These are phyloP conservation scores for Neoascochyta sp. DNA, from an alignment of 2,329 filamentous ascomycete genomes.

Conservation along the genomic window DNA sequence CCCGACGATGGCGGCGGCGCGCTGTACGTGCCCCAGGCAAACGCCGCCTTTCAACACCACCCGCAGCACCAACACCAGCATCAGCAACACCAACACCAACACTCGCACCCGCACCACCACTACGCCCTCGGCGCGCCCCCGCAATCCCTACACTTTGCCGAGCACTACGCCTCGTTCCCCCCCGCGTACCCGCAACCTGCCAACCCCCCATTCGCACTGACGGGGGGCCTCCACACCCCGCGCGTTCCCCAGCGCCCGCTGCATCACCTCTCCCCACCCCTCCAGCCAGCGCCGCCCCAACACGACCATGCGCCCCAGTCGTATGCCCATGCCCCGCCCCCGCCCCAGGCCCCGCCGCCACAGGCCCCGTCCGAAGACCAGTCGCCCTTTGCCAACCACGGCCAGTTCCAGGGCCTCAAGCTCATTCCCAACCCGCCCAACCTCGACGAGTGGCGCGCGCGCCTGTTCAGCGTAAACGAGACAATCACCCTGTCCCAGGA, in stretches of 20 bases:
- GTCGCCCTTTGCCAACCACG: conserved; percentile 46
- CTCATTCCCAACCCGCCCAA: conserved; percentile 64
- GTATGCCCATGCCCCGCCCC: conserved; percentile 3
- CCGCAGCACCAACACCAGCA: conserved; percentile 21
- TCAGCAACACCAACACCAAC: conserved; percentile 4
- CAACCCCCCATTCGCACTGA: conserved; percentile 23
- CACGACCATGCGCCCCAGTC: too few species aligned
- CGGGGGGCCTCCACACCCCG: conserved; percentile 16
- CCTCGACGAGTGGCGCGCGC: conserved; percentile 65
- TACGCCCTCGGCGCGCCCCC: conserved; percentile 17
- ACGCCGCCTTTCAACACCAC: too few species aligned
- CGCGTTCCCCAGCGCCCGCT: conserved; percentile 10
- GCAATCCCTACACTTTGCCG: conserved; percentile 34
- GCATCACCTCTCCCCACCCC: conserved; percentile 16
- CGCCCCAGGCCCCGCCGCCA: conserved; percentile 7
- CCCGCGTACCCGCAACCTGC: conserved; percentile 13
- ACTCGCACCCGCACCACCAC: conserved; percentile 10
- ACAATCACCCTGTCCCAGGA: conserved; percentile 69
- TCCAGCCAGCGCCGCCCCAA: conserved; percentile 11
- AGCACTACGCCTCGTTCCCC: conserved; percentile 28
- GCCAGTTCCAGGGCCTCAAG: conserved; percentile 52
- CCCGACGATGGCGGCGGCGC: conserved; percentile 39
- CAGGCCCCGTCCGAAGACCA: conserved; percentile 13
- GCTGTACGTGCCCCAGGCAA: too few species aligned
- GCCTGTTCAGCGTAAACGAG: conserved; percentile 71